phyloP scores from a whole-genome alignment of 192 early-diverging fungal genomes.

The Linderina pennispora region DNA sequence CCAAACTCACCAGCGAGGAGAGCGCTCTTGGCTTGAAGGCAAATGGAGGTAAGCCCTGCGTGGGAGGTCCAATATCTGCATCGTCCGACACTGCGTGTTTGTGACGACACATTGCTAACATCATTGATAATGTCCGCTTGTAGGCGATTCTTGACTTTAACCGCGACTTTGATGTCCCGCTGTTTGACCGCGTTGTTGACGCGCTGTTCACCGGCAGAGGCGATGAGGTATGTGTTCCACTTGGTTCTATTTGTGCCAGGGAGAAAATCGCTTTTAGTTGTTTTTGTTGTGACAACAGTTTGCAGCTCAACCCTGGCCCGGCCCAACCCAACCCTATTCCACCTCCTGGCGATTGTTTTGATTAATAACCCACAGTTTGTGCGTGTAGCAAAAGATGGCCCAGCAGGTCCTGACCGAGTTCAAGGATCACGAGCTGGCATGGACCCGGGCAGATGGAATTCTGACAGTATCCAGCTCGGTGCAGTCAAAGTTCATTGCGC shows the following conservation, averaged over 20 bases:
- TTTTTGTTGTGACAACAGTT: not conserved
- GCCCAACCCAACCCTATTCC: too few relatives aligned
- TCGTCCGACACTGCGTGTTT: too few relatives aligned
- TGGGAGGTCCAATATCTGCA: too few relatives aligned
- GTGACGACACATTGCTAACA: too few relatives aligned
- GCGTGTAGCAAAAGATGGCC: conserved; percentile 74
- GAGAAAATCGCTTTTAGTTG: not conserved
- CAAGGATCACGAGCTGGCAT: conserved; percentile 91
- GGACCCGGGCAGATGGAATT: conserved; percentile 92
- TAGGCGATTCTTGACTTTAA: conserved; percentile 84
- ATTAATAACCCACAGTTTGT: too few relatives aligned
- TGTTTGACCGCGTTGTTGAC: conserved; percentile 87
- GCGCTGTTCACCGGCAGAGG: conserved; percentile 72
- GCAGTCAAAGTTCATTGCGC: conserved; percentile 91
- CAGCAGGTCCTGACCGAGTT: conserved; percentile 87
- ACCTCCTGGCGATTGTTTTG: too few relatives aligned
- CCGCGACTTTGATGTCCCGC: conserved; percentile 74
- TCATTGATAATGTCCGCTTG: too few relatives aligned
- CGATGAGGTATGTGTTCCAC: conserved; percentile 56
- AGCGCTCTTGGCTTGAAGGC: too few relatives aligned
- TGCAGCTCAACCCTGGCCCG: too few relatives aligned
- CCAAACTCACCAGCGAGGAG: too few relatives aligned
- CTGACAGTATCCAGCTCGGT: conserved; percentile 71
- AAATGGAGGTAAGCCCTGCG: too few relatives aligned
- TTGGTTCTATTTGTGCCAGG: not conserved